These are phyloP conservation scores for Lactarius sp. DNA, from an alignment of 768 basidiomycete genomes.

Conservation along the genomic window DNA sequence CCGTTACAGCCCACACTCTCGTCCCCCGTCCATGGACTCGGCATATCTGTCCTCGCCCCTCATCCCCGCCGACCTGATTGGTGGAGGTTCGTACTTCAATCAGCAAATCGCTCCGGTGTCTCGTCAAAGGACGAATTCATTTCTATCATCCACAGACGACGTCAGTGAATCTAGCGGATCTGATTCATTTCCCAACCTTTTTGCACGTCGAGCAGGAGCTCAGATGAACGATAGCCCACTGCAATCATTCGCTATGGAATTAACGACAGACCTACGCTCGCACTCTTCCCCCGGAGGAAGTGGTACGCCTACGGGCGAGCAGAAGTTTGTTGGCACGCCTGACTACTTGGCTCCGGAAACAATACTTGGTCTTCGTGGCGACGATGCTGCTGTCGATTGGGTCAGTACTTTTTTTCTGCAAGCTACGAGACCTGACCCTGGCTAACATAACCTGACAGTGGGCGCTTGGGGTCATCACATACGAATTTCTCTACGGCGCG, in stretches of 20 bases:
- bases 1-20: conserved; percentile 61
- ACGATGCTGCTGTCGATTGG: conserved; percentile 97
- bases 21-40: conserved; percentile 79
- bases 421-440: background rate
- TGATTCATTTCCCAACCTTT: conserved; percentile 50
- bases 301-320: conserved; percentile 73
- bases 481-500: conserved; percentile 95
- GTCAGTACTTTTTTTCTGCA: conserved; percentile 42
- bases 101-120: conserved; percentile 57
- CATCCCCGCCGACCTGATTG: conserved; percentile 48
- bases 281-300: conserved; percentile 54
- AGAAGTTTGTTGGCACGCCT: conserved; percentile 96
- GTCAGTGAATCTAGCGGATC: conserved; percentile 84
- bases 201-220: conserved; percentile 39
- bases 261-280: conserved; percentile 77
- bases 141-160: conserved; percentile 71
- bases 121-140: conserved; percentile 59
- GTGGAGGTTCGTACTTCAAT: conserved; percentile 76
- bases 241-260: conserved; percentile 82
- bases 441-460: conserved; percentile 52
- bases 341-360: conserved; percentile 97
- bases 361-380: conserved; percentile 90
- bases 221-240: conserved; percentile 64
- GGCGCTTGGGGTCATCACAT: conserved; percentile 97
- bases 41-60: conserved; percentile 75